Evolutionary conservation across 768 basidiomycete genomes (phyloP).

Genomic region (Chiua virens): DNA sequence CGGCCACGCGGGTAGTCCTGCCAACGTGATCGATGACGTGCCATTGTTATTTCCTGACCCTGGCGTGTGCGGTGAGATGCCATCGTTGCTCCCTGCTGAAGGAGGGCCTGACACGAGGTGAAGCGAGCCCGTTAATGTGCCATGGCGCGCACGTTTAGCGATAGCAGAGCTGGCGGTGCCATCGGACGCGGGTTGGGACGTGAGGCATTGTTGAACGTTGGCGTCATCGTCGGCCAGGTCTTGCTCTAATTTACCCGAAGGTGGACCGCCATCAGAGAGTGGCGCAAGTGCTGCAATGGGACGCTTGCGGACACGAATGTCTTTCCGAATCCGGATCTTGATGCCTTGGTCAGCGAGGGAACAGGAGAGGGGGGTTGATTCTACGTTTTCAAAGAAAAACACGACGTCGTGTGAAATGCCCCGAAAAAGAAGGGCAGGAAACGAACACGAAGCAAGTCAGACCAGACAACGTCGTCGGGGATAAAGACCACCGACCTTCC

Average conservation of each 20-base stretch:
- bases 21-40: conserved; percentile 23
- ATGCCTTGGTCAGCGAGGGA: conserved; percentile 95
- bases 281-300: conserved; percentile 42
- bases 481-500: conserved; percentile 61
- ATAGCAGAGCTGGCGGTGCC: not conserved
- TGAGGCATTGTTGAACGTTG: conserved; percentile 8
- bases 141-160: conserved; percentile 31
- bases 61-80: conserved; percentile 22
- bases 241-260: conserved; percentile 23
- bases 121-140: conserved; percentile 23
- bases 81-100: conserved; percentile 15
- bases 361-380: conserved; percentile 85
- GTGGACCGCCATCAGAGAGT: conserved; percentile 16
- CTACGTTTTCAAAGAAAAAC: conserved; percentile 39
- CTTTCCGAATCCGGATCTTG: conserved; percentile 92
- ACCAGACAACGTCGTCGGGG: conserved; percentile 16
- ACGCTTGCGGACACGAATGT: conserved; percentile 80
- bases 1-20: conserved; percentile 35
- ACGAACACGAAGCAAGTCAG: conserved; percentile 19
- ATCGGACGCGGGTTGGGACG: conserved; percentile 12
- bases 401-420: not conserved
- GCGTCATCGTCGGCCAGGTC: conserved; percentile 26
- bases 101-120: conserved; percentile 19
- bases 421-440: conserved; percentile 15
- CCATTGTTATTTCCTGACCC: conserved; percentile 11